Evolutionary conservation across 495 filamentous ascomycete species (phyloP).

Genomic region (Penicillium robsamsonii): DNA sequence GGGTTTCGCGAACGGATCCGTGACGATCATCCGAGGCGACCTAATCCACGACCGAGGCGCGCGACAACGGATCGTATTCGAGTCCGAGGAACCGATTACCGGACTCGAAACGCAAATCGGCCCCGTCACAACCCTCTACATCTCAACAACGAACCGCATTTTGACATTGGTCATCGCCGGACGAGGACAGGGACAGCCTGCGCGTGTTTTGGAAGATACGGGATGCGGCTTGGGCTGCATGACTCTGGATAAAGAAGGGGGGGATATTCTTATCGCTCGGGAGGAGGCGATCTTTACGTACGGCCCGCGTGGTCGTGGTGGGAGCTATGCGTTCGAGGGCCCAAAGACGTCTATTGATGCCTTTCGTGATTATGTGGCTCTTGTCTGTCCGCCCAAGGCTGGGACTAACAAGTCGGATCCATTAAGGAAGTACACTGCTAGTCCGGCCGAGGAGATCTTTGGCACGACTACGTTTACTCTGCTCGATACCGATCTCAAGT

Average conservation of each 20-base stretch:
- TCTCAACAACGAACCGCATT: conserved; percentile 88
- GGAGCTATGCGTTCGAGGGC: conserved; percentile 86
- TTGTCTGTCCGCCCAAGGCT: conserved; percentile 82
- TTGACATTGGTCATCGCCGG: conserved; percentile 82
- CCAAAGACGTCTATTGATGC: conserved; percentile 78
- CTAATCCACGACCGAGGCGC: conserved; percentile 95
- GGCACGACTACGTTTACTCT: conserved; percentile 82
- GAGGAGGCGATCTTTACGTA: conserved; percentile 97
- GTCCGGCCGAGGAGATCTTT: conserved; percentile 70
- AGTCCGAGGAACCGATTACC: conserved; percentile 94
- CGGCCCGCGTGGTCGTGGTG: conserved; percentile 77
- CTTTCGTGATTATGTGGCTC: conserved; percentile 81
- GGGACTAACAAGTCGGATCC: conserved; percentile 50
- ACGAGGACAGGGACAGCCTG: conserved; percentile 83
- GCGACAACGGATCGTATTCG: conserved; percentile 92
- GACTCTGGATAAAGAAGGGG: conserved; percentile 74
- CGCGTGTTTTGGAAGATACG: conserved; percentile 79
- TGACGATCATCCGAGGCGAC: conserved; percentile 90
- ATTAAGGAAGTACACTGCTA: conserved; percentile 63
- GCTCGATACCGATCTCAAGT: conserved; percentile 84
- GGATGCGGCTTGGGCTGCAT: conserved; percentile 92
- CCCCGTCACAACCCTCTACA: conserved; percentile 75
- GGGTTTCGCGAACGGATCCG: conserved; percentile 92
- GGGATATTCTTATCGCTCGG: conserved; percentile 82
- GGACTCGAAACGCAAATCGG: conserved; percentile 62